A percentile compares a stretch with the other conserved stretches of the same genome.
These are phyloP conservation scores for Leccinum holopus DNA, from an alignment of 1,284 basidiomycete genomes.

Conservation along the genomic window DNA sequence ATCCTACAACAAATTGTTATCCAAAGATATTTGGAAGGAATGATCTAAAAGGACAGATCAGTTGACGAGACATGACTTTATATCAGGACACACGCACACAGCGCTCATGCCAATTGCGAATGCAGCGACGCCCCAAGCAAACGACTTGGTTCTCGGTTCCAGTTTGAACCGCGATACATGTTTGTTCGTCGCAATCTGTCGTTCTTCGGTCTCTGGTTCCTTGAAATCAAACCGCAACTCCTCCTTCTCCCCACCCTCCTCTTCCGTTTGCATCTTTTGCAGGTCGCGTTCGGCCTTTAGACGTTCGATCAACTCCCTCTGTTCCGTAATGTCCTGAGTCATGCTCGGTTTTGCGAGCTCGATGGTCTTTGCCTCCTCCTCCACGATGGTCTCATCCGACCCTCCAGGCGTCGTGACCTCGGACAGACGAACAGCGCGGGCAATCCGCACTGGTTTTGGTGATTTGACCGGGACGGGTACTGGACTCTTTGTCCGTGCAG, in stretches of 20 bases:
- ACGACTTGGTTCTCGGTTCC: constrained; percentile 63
- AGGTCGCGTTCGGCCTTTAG: constrained; percentile 54
- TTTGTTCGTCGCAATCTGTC: constrained; percentile 63
- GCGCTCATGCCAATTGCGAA: constrained; percentile 73
- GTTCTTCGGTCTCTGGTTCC: constrained; percentile 56
- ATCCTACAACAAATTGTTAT: constrained; percentile 13
- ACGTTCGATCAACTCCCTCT: constrained; percentile 64
- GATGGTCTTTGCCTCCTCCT: constrained; percentile 49
- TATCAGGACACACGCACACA: constrained; percentile 47
- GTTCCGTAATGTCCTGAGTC: constrained; percentile 67
- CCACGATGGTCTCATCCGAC: constrained; percentile 61
- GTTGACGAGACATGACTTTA: neutral
- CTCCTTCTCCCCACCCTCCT: constrained; percentile 37
- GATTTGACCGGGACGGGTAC: constrained; percentile 32
- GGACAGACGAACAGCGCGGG: constrained; percentile 41
- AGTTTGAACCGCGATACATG: constrained; percentile 52
- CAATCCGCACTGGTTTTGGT: constrained; percentile 38
- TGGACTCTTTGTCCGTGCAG: constrained; percentile 55
- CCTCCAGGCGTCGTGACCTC: constrained; percentile 49
- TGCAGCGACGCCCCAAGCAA: constrained; percentile 72
- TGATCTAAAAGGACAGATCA: constrained; percentile 25
- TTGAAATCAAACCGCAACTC: constrained; percentile 60
- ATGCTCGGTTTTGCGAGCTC: constrained; percentile 63
- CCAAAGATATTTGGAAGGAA: constrained; percentile 48
- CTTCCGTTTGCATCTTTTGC: constrained; percentile 38